Evolutionary conservation across 768 basidiomycete species (phyloP).

Genomic region (Strobilomyces dryophilus): DNA sequence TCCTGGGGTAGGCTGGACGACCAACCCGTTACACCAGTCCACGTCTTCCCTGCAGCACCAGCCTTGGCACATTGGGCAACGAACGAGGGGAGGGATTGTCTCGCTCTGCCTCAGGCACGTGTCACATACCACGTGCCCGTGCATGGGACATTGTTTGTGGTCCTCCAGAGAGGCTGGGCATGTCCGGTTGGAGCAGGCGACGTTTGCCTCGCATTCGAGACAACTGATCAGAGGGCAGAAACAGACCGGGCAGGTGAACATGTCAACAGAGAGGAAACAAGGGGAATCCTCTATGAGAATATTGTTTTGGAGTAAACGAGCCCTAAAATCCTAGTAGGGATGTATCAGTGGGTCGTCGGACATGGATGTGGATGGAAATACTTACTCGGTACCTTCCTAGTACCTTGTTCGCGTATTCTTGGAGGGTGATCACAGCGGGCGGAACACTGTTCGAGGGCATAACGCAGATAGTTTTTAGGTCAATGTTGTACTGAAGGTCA

Average conservation of each 20-base stretch:
- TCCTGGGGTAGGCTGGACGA: conserved; percentile 5
- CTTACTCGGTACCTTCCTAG: conserved; percentile 2
- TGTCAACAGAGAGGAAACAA: conserved; percentile 4
- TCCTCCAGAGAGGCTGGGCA: conserved; percentile 1
- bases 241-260: conserved; percentile 16
- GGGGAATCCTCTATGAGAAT: neutral
- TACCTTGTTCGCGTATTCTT: neutral
- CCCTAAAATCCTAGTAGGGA: conserved; percentile 9
- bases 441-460: neutral
- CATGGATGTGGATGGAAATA: neutral
- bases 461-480: neutral
- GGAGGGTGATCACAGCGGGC: neutral
- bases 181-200: neutral
- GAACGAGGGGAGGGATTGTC: conserved; percentile 1
- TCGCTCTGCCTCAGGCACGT: conserved; percentile 2
- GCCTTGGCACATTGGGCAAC: conserved; percentile 2
- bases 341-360: neutral
- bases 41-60: conserved; percentile 15
- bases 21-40: conserved; percentile 13
- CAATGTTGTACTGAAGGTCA: neutral
- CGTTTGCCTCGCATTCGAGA: conserved; percentile 7
- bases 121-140: conserved; percentile 3
- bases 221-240: neutral
- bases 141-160: conserved; percentile 3
- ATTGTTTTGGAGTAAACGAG: conserved; percentile 1